A percentile compares a stretch with the other conserved stretches of the same genome.
These are phyloP conservation scores for Pythium utonaiense DNA, from an alignment of 352 stramenopile genomes.

Conservation along the genomic window DNA sequence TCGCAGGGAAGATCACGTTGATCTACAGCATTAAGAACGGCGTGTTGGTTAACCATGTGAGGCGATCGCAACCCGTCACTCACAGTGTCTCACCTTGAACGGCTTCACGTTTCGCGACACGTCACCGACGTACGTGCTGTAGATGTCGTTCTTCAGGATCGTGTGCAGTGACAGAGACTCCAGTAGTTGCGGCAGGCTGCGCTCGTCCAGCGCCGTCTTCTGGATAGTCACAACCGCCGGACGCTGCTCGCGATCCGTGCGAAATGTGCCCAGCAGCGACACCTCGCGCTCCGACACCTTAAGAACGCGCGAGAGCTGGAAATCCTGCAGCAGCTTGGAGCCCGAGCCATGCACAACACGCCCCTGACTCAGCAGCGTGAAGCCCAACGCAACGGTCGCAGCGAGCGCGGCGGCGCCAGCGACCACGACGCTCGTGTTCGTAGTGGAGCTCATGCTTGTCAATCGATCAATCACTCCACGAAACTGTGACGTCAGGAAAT, in stretches of 20 bases:
- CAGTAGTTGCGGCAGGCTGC: conserved; percentile 40
- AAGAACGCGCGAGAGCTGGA: conserved; percentile 62
- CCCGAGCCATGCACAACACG: conserved; percentile 26
- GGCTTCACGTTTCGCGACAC: conserved; percentile 61
- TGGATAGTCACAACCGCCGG: conserved; percentile 67
- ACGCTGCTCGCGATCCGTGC: conserved; percentile 53
- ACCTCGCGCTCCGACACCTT: conserved; percentile 63
- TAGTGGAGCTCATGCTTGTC: too few relatives aligned
- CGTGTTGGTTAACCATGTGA: background rate
- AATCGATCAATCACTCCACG: too few relatives aligned
- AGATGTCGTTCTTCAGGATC: conserved; percentile 80
- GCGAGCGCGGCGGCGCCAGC: conserved; percentile 16
- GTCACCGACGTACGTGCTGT: conserved; percentile 74
- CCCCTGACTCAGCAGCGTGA: conserved; percentile 32
- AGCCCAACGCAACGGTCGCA: conserved; percentile 22
- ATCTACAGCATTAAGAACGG: conserved; percentile 31
- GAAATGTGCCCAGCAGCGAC: conserved; percentile 68
- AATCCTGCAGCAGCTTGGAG: conserved; percentile 44
- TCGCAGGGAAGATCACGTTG: conserved; percentile 82
- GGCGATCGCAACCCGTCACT: background rate
- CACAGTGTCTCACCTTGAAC: conserved; percentile 82
- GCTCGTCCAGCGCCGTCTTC: conserved; percentile 51
- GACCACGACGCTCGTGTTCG: conserved; percentile 25
- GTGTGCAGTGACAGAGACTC: conserved; percentile 57
- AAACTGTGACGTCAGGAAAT: too few relatives aligned